Evolutionary conservation across 2,329 filamentous ascomycete genomes (phyloP).

Genomic region (Beauveria brongniartii): DNA sequence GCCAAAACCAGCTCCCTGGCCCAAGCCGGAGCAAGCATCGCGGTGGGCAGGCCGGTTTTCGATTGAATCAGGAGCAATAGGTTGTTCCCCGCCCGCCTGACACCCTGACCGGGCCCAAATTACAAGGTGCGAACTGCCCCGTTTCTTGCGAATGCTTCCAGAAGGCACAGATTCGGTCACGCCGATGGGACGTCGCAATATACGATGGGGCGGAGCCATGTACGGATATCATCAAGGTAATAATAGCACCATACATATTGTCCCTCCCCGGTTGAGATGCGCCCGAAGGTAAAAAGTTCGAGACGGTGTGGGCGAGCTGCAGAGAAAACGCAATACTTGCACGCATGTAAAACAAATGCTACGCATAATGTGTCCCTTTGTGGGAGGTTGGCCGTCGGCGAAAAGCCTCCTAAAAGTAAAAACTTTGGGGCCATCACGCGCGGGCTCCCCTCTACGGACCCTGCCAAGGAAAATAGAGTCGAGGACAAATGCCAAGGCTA

Average conservation of each 20-base stretch:
- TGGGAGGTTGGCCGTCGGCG: neutral
- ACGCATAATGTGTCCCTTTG: neutral
- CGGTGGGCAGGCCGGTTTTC: neutral
- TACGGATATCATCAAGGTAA: no score
- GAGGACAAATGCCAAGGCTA: neutral
- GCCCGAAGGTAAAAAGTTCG: neutral
- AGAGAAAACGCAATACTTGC: neutral
- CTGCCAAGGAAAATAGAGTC: neutral
- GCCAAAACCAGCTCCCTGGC: neutral
- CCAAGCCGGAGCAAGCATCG: neutral
- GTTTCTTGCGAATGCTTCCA: neutral
- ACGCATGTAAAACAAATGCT: neutral
- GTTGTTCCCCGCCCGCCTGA: no score
- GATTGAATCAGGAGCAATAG: neutral
- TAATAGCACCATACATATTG: no score
- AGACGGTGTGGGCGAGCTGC: neutral
- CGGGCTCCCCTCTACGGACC: neutral
- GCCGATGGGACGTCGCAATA: slow-evolving; percentile 1
- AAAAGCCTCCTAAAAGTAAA: neutral
- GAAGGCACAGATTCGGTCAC: slow-evolving; percentile 1
- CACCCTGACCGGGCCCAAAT: neutral
- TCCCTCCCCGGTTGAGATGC: no score
- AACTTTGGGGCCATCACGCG: neutral
- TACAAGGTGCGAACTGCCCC: neutral
- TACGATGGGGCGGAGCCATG: neutral